Evolutionary conservation across 78 protist species (phyloP).

Genomic region (Dictyostelium discoideum): dicty_2.7 NC_007091.3:923501-924000

Average conservation of each 20-base stretch:
- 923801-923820: neutral
- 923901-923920: neutral
- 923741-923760: neutral
- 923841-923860: neutral
- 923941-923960: neutral
- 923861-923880: neutral
- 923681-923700: neutral
- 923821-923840: neutral
- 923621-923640: neutral
- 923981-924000: neutral
- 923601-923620: neutral
- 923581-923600: neutral
- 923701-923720: neutral
- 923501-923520: neutral
- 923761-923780: neutral
- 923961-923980: neutral
- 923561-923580: neutral
- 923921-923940: neutral
- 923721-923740: neutral
- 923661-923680: neutral
- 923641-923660: neutral
- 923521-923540: neutral
- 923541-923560: neutral
- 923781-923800: neutral
- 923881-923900: neutral